Base-by-base conservation (phyloP, 2,329 filamentous ascomycete genomes). In the Trichoderma afroharzianum region DNA sequence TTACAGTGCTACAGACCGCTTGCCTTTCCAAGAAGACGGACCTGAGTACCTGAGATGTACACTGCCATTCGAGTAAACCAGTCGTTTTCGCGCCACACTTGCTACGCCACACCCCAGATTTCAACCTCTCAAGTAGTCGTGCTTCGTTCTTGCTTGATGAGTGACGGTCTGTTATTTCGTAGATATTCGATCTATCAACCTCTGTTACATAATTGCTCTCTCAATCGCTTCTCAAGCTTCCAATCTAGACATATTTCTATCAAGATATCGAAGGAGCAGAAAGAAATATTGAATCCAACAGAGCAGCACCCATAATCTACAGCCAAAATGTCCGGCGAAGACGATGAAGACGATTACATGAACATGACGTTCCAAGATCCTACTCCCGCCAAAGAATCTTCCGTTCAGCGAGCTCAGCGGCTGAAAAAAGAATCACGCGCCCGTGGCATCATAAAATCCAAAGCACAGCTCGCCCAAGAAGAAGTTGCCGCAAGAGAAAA, bases 341-440 rank as follows among this genome's bases (percentile, higher is more conserved):
- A 93, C 7, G 93, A 94, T 24, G 93, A 94, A 74, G 94, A 98
- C 74, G 96, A 99, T 82, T 98, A 99, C 85, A 97, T 99, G 92
- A 94, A 91, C 76, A 98, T 99, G 95, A 87, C 91, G 15, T 95
- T 99, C 79, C 86, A 88, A 21, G 93, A 97, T 32, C 79, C 87
- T 82, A 77, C 85, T 80, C 79, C 88, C 83, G 81, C 83, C 83
- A 80, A 77, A 74, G 86, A 88, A 76, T 86, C 85, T 1, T 89
- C 86, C 1, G 78, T 88, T 15, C 86, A 88, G 76, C 84, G 87
- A n/a, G 83, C 85, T 7, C 81, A 84, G 74, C 85, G 86, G 8
- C 82, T 87, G 32, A 84, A 85, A 75, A 86, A 85, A 76, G 88
- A 94, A 82, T 90, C 91, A 69, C 92, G 92, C 80, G 88, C 88